Percentiles rank a stretch among this genome's conserved stretches.
phyloP scores from a whole-genome alignment of 1,284 basidiomycete species.

The Moniliella sp. region DNA sequence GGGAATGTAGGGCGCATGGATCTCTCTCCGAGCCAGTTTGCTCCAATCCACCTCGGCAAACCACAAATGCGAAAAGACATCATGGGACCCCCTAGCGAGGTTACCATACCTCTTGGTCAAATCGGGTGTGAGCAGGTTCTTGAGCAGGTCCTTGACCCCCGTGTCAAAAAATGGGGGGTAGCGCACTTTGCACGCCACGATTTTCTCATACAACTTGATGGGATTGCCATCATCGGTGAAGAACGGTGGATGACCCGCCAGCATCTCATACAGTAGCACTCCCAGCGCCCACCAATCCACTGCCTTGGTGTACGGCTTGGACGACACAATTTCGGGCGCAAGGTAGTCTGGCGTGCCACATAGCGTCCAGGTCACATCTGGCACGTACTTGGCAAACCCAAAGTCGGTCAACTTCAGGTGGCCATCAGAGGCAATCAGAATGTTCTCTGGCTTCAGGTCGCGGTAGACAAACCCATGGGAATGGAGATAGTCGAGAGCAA shows the following conservation, averaged over 20 bases:
- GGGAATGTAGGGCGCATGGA: slow-evolving; percentile 85
- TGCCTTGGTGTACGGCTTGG: slow-evolving; percentile 82
- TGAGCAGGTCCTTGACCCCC: slow-evolving; percentile 38
- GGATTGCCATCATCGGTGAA: slow-evolving; percentile 41
- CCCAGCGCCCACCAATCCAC: slow-evolving; percentile 98
- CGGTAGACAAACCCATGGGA: slow-evolving; percentile 80
- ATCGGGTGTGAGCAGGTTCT: slow-evolving; percentile 37
- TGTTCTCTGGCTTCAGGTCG: slow-evolving; percentile 91
- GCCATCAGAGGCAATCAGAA: slow-evolving; percentile 72
- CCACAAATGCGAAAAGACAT: slow-evolving; percentile 38
- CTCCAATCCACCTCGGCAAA: slow-evolving; percentile 36
- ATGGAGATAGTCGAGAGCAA: slow-evolving; percentile 82
- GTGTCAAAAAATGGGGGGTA: too few species aligned
- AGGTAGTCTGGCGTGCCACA: slow-evolving; percentile 66
- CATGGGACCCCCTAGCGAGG: slow-evolving; percentile 37
- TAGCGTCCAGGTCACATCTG: slow-evolving; percentile 81
- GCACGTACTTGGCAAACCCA: slow-evolving; percentile 80
- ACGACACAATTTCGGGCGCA: slow-evolving; percentile 44
- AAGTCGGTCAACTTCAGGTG: slow-evolving; percentile 98
- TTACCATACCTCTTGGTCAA: slow-evolving; percentile 39
- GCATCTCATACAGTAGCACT: slow-evolving; percentile 37
- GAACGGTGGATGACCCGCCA: slow-evolving; percentile 21
- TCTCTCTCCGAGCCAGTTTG: slow-evolving; percentile 61
- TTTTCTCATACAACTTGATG: slow-evolving; percentile 77
- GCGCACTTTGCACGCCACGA: too few species aligned